Conservation (phyloP, 2,329 filamentous ascomycete genomes). For the Fusarium denticulatum region DNA sequence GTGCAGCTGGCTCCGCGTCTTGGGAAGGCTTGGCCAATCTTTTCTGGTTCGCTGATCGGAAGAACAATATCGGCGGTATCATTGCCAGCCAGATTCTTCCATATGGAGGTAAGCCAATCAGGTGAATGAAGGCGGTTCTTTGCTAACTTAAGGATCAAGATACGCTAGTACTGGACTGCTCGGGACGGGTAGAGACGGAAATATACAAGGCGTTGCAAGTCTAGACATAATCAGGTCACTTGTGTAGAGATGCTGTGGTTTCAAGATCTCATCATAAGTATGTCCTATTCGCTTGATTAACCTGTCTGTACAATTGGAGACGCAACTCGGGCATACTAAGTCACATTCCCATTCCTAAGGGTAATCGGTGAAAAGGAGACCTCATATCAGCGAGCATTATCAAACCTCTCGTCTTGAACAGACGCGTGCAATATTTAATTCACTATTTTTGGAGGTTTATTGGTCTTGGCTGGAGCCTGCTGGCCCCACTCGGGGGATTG, state of each 20-base stretch:
- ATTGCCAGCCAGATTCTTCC: background rate
- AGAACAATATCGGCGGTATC: background rate
- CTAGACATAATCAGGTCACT: background rate
- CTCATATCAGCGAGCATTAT: background rate
- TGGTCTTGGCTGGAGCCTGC: background rate
- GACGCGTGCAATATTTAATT: background rate
- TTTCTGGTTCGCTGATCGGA: background rate
- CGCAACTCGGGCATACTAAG: background rate
- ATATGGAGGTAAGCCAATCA: background rate
- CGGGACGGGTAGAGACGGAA: background rate
- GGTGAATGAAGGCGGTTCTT: accelerated
- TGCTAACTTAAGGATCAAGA: background rate
- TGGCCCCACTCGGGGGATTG: background rate
- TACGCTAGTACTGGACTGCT: background rate
- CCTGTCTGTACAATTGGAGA: background rate
- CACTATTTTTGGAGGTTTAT: background rate
- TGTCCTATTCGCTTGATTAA: background rate
- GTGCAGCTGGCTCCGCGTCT: background rate
- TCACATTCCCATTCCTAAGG: background rate
- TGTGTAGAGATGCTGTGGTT: background rate
- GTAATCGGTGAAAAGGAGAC: background rate
- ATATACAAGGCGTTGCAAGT: background rate
- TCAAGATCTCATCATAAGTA: background rate
- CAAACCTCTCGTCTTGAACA: background rate
- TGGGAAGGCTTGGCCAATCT: background rate